These are phyloP conservation scores for Kodamaea fukazawae DNA, from an alignment of 805 yeast species.

Conservation along the genomic window DNA sequence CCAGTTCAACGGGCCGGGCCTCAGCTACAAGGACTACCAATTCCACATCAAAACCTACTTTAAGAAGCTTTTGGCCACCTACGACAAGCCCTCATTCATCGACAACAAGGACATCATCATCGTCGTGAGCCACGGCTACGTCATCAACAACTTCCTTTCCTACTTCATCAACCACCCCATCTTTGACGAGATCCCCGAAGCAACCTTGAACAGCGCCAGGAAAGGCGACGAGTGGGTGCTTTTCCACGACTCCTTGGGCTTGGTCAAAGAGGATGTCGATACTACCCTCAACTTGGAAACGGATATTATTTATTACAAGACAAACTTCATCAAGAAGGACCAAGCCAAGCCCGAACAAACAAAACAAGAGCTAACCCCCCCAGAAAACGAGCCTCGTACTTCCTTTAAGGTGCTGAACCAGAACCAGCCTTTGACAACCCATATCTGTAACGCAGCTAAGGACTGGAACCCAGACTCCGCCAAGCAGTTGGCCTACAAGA, in stretches of 20 bases:
- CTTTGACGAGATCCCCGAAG: slow-evolving; percentile 44
- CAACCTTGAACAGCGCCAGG: slow-evolving; percentile 33
- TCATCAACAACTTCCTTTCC: slow-evolving; percentile 35
- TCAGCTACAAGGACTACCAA: slow-evolving; percentile 40
- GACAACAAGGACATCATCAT: slow-evolving; percentile 34
- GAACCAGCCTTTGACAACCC: slow-evolving; percentile 16
- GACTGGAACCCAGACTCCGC: slow-evolving; percentile 36
- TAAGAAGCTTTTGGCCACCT: slow-evolving; percentile 41
- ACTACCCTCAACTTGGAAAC: slow-evolving; percentile 36
- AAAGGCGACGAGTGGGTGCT: slow-evolving; percentile 29
- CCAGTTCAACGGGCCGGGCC: slow-evolving; percentile 40
- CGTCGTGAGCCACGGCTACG: slow-evolving; percentile 43
- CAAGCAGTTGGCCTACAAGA: slow-evolving; percentile 20
- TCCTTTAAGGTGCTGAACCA: slow-evolving; percentile 9
- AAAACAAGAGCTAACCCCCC: slow-evolving; percentile 31
- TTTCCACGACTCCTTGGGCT: slow-evolving; percentile 30
- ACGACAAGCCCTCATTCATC: slow-evolving; percentile 34
- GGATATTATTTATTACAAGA: slow-evolving; percentile 43
- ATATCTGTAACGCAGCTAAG: slow-evolving; percentile 39
- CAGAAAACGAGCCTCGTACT: slow-evolving; percentile 19
- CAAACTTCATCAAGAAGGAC: slow-evolving; percentile 39
- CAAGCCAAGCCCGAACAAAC: slow-evolving; percentile 26
- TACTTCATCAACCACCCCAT: slow-evolving; percentile 44
- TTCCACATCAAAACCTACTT: slow-evolving; percentile 38
- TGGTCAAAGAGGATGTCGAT: slow-evolving; percentile 23